Conservation (phyloP, 2,329 filamentous ascomycete species). For the Periconia macrospinosa region DNA sequence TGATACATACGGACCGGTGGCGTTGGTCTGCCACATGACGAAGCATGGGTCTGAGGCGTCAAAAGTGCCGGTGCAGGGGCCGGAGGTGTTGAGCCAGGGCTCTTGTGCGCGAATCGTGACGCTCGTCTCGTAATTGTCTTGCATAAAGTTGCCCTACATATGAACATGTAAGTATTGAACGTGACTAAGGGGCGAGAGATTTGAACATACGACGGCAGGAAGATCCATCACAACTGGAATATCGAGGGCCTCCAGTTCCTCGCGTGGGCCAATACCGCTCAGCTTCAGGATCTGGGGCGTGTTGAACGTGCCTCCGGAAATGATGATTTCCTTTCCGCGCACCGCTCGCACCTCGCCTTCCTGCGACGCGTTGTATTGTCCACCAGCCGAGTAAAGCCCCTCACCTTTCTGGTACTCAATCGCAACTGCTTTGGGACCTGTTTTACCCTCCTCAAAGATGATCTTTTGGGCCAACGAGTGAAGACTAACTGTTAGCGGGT, state of each 20-base stretch:
- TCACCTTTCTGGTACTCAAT: slow-evolving; percentile 54
- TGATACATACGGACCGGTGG: slow-evolving; percentile 38
- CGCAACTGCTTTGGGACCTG: slow-evolving; percentile 47
- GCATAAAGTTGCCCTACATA: slow-evolving; percentile 58
- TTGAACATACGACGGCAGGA: slow-evolving; percentile 58
- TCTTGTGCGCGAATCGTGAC: slow-evolving; percentile 52
- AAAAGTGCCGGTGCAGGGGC: slow-evolving; percentile 40
- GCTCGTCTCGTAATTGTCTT: slow-evolving; percentile 57
- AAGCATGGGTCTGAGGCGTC: slow-evolving; percentile 47
- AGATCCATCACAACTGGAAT: slow-evolving; percentile 58
- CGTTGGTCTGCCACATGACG: slow-evolving; percentile 28
- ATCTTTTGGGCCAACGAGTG: slow-evolving; percentile 3
- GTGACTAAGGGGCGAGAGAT: slow-evolving; percentile 55
- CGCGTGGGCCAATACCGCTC: slow-evolving; percentile 59
- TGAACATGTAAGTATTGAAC: background rate
- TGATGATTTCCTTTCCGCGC: slow-evolving; percentile 9
- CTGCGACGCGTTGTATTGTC: slow-evolving; percentile 1
- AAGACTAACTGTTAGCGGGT: slow-evolving; percentile 34
- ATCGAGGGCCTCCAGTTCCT: slow-evolving; percentile 53
- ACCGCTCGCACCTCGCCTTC: background rate
- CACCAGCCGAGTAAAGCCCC: slow-evolving; percentile 44
- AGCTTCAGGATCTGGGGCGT: slow-evolving; percentile 65
- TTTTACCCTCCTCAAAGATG: slow-evolving; percentile 46
- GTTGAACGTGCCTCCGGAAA: slow-evolving; percentile 56
- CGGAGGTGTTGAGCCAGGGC: slow-evolving; percentile 11